Base-by-base conservation (phyloP, 139 green algal genomes). In the Coelastrella sp. region DNA sequence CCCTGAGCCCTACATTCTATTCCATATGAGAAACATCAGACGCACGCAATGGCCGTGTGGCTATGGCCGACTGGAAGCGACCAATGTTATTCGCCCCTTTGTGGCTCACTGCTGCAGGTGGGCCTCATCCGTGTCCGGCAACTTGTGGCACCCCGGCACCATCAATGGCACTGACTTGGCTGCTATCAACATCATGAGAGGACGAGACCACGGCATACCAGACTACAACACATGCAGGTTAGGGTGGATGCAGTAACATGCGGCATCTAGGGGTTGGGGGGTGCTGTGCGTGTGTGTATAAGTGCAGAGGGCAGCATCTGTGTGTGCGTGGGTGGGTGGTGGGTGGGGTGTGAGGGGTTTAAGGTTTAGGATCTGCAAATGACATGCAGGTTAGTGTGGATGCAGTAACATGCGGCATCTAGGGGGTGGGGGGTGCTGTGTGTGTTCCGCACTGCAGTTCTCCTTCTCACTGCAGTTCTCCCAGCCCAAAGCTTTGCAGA, bases 171-270 rank as follows among this genome's bases (percentile, higher is more conserved):
- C 77, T 7, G 92, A 94, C 85, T 75, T 94, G 6, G 64, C 90
- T 0, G 92, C 92, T 3, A 84, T 87, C 47, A 91, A 93, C 68
- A 94, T 94, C 86, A 90, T 93, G 83, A 75, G 92, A 13, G 90
- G 90, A 1, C 89, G 92, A 32, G 92, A 94, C 84, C 92, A 94
- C 59, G 92, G 92, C 65, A 87, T 94, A 0, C 92, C 92, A 10
- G 61, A 89, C 58, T 94, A 94, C 78, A 94, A 92, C 87, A 89
- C 89, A 5, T 88, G 81, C 81, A 84, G 92, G 59, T 60, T 7
- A 10, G 61, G 7, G 61, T 17, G 61, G 61, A 10, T 68, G n/a
- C 61, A 68, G 7, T 68, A 7, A 68, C 61, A n/a, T n/a, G n/a
- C n/a, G n/a, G n/a, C n/a, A n/a, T n/a, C n/a, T n/a, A n/a, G n/a